A percentile compares a stretch with the other conserved stretches of the same genome.
phyloP scores from a whole-genome alignment of 805 yeast genomes.

The Barnettozyma botsteinii region DNA sequence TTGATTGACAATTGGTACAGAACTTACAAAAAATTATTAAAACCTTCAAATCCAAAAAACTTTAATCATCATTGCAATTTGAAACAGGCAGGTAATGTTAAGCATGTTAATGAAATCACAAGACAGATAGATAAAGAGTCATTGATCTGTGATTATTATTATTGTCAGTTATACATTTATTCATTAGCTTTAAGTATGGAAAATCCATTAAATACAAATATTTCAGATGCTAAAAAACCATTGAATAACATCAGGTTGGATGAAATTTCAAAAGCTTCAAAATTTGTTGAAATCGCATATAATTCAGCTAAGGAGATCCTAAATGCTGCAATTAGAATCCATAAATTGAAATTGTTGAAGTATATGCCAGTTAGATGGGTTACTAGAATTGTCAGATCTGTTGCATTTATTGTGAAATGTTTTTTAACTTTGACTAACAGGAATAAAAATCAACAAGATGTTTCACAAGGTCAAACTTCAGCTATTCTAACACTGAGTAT shows the following conservation, averaged over 20 bases:
- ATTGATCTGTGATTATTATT: slow-evolving; percentile 74
- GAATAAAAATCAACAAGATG: slow-evolving; percentile 13
- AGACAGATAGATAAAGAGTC: slow-evolving; percentile 57
- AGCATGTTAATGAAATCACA: slow-evolving; percentile 29
- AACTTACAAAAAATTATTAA: slow-evolving; percentile 51
- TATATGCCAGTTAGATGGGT: slow-evolving; percentile 94
- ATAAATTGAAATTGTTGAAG: slow-evolving; percentile 53
- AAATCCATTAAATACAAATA: slow-evolving; percentile 23
- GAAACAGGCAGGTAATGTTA: slow-evolving; percentile 23
- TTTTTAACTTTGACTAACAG: slow-evolving; percentile 53
- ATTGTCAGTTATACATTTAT: slow-evolving; percentile 76
- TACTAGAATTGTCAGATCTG: slow-evolving; percentile 77
- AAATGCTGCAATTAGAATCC: slow-evolving; percentile 64
- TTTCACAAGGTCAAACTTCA: slow-evolving; percentile 31
- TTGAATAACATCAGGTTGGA: slow-evolving; percentile 45
- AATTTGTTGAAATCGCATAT: slow-evolving; percentile 76
- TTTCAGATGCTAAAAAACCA: slow-evolving; percentile 17
- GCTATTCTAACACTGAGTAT: slow-evolving; percentile 50
- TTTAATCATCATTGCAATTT: slow-evolving; percentile 28
- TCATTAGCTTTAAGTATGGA: slow-evolving; percentile 69
- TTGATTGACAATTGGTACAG: slow-evolving; percentile 73
- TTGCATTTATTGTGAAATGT: slow-evolving; percentile 86
- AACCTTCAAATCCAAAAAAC: slow-evolving; percentile 39
- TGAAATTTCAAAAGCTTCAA: slow-evolving; percentile 66
- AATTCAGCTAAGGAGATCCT: slow-evolving; percentile 78